phyloP scores from a whole-genome alignment of 768 basidiomycete species.

The Panellus pusillus region DNA sequence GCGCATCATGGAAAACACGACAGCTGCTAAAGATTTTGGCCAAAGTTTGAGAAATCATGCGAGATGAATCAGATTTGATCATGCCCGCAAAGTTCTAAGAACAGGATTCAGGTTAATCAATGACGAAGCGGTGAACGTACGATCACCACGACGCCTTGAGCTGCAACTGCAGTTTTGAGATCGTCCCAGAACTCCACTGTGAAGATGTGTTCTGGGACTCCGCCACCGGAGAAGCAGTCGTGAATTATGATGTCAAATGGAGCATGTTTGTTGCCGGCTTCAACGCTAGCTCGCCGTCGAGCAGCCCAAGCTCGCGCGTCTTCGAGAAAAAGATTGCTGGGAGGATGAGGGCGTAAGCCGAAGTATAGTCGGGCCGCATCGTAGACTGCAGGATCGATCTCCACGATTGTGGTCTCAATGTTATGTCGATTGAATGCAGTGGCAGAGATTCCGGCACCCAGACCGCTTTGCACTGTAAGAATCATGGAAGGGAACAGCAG shows the following conservation, averaged over 20 bases:
- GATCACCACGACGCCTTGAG: slow-evolving; percentile 77
- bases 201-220: slow-evolving; percentile 84
- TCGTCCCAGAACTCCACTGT: slow-evolving; percentile 82
- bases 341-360: slow-evolving; percentile 65
- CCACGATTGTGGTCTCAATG: slow-evolving; percentile 79
- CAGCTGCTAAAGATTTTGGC: slow-evolving; percentile 73
- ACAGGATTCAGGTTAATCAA: not conserved
- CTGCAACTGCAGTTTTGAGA: slow-evolving; percentile 59
- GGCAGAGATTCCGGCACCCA: slow-evolving; percentile 84
- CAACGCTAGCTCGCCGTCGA: slow-evolving; percentile 32
- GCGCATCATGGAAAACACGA: slow-evolving; percentile 77
- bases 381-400: slow-evolving; percentile 92
- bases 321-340: slow-evolving; percentile 63
- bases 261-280: slow-evolving; percentile 28
- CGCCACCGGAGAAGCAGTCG: slow-evolving; percentile 93
- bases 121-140: slow-evolving; percentile 44
- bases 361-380: slow-evolving; percentile 79
- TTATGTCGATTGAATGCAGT: slow-evolving; percentile 69
- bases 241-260: slow-evolving; percentile 78
- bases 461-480: slow-evolving; percentile 56
- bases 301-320: slow-evolving; percentile 78
- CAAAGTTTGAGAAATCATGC: slow-evolving; percentile 70
- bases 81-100: slow-evolving; percentile 83
- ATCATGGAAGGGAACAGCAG: slow-evolving; percentile 5
- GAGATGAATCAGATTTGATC: slow-evolving; percentile 58